These are phyloP conservation scores for Lentinus tigrinus DNA, from an alignment of 768 basidiomycete genomes.

Conservation along the genomic window DNA sequence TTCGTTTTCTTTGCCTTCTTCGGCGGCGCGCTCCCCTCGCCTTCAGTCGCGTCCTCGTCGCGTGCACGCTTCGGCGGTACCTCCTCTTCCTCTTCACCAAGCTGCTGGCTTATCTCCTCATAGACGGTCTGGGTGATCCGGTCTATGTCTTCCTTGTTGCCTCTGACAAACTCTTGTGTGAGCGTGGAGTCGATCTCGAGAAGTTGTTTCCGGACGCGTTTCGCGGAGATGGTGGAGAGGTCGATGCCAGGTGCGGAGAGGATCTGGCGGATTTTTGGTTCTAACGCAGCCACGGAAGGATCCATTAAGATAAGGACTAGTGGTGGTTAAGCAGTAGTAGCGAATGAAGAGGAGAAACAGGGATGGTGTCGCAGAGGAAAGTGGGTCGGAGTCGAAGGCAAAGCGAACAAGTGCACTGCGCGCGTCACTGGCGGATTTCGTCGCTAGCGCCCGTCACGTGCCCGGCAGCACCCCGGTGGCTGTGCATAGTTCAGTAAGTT, in stretches of 20 bases:
- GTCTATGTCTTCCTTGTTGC: constrained; percentile 69
- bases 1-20: constrained; percentile 23
- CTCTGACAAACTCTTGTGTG: constrained; percentile 60
- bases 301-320: constrained; percentile 37
- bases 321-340: neutral
- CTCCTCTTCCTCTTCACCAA: constrained; percentile 17
- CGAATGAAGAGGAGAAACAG: neutral
- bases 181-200: constrained; percentile 51
- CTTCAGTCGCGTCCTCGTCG: constrained; percentile 19
- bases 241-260: constrained; percentile 76
- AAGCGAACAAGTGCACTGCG: neutral
- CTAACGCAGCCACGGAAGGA: constrained; percentile 53
- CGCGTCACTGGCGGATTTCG: too few species aligned
- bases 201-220: constrained; percentile 81
- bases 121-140: constrained; percentile 65
- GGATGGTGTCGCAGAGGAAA: neutral
- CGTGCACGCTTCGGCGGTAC: constrained; percentile 21
- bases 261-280: constrained; percentile 64
- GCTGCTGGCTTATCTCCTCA: constrained; percentile 47
- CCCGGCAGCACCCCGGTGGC: neutral
- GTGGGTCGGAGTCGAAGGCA: neutral
- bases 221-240: constrained; percentile 80
- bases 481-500: too few species aligned
- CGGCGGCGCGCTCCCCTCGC: constrained; percentile 22
- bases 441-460: neutral